Conservation (phyloP, 116 monocot species). For the Iris pallida region DNA sequence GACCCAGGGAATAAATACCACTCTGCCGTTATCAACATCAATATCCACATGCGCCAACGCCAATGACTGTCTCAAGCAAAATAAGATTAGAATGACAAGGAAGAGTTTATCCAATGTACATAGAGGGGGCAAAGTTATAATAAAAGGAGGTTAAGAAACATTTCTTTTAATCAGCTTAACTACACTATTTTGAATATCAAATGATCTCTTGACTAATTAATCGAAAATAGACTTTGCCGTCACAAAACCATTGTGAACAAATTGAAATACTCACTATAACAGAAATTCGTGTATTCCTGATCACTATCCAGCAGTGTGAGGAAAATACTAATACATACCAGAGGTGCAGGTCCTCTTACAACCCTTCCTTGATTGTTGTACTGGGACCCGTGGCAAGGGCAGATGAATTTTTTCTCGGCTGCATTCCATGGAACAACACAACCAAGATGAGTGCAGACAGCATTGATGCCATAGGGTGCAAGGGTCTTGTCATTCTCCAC, state of each 20-base stretch:
- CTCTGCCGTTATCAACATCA: slow-evolving; percentile 77
- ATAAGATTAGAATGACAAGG: neutral
- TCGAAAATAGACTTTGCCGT: too few species aligned
- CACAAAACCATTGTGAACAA: too few species aligned
- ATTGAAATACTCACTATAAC: too few species aligned
- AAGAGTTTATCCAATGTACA: too few species aligned
- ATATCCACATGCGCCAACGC: slow-evolving; percentile 62
- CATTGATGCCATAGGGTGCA: slow-evolving; percentile 83
- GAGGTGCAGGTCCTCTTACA: slow-evolving; percentile 87
- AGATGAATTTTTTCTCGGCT: slow-evolving; percentile 92
- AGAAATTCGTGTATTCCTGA: too few species aligned
- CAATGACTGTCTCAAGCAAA: slow-evolving; percentile 49
- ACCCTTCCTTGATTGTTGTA: slow-evolving; percentile 88
- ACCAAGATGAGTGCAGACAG: slow-evolving; percentile 91
- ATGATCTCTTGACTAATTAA: too few species aligned
- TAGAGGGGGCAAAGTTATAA: too few species aligned
- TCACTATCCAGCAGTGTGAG: too few species aligned
- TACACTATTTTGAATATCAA: too few species aligned
- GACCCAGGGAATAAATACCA: slow-evolving; percentile 87
- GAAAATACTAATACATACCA: slow-evolving; percentile 34
- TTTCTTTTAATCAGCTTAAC: too few species aligned
- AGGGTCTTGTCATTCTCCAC: slow-evolving; percentile 74
- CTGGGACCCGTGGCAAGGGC: slow-evolving; percentile 96
- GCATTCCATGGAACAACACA: slow-evolving; percentile 89
- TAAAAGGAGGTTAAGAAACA: too few species aligned